phyloP scores from a whole-genome alignment of 768 basidiomycete genomes.

The Mycena filopes region DNA sequence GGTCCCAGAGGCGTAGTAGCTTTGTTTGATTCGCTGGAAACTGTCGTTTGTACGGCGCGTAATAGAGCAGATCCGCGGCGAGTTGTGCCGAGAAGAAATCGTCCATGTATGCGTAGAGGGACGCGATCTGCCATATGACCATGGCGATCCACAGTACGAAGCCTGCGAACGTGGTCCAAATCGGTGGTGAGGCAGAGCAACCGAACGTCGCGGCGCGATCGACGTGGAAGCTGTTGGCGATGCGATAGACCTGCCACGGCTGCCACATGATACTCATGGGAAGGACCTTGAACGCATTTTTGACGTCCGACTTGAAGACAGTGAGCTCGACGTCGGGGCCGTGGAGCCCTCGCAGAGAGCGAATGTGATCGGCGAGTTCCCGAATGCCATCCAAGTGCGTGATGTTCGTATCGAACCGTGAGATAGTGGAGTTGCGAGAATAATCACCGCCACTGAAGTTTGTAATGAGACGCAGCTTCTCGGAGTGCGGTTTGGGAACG shows the following conservation, averaged over 20 bases:
- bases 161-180: conserved; percentile 45
- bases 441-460: conserved; percentile 47
- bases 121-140: conserved; percentile 27
- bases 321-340: conserved; percentile 10
- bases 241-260: conserved; percentile 46
- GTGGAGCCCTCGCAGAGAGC: neutral
- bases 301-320: conserved; percentile 50
- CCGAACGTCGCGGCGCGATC: conserved; percentile 43
- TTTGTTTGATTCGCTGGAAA: conserved; percentile 45
- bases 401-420: neutral
- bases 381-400: conserved; percentile 36
- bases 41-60: conserved; percentile 40
- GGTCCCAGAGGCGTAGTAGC: conserved; percentile 51
- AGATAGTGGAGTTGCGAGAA: conserved; percentile 42
- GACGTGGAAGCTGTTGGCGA: conserved; percentile 37
- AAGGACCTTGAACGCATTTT: conserved; percentile 47
- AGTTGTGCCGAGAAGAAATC: conserved; percentile 42
- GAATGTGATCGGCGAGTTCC: conserved; percentile 21
- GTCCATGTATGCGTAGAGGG: conserved; percentile 46
- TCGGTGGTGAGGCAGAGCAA: conserved; percentile 18
- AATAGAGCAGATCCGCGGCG: conserved; percentile 34
- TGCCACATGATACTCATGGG: conserved; percentile 55
- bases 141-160: conserved; percentile 51
- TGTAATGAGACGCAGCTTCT: conserved; percentile 47
- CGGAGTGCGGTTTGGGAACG: conserved; percentile 43